Percentiles rank a stretch among this genome's conserved stretches.
Evolutionary conservation across 2,329 filamentous ascomycete genomes (phyloP).

Genomic region (Colletotrichum magnum): DNA sequence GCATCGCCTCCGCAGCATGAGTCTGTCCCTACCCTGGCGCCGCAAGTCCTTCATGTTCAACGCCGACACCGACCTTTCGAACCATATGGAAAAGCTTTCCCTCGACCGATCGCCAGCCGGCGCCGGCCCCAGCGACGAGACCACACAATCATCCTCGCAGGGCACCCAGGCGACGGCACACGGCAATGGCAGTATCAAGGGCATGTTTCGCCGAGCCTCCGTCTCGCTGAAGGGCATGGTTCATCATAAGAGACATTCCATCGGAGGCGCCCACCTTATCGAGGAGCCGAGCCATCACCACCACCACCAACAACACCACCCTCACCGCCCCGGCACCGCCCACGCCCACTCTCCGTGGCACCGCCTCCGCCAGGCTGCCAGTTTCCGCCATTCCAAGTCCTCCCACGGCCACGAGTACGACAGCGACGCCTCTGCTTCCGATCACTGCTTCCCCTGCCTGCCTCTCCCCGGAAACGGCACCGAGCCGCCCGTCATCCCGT

Average conservation of each 20-base stretch:
- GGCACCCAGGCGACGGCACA: conserved; percentile 44
- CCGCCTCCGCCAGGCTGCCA: conserved; percentile 65
- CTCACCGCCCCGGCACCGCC: conserved; percentile 54
- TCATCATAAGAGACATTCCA: conserved; percentile 58
- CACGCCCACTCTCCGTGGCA: conserved; percentile 66
- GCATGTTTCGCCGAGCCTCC: conserved; percentile 69
- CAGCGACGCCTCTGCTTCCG: conserved; percentile 48
- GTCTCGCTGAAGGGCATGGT: conserved; percentile 68
- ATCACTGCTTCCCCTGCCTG: conserved; percentile 42
- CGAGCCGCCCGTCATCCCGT: conserved; percentile 73
- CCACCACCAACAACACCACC: conserved; percentile 36
- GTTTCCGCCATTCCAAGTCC: conserved; percentile 63
- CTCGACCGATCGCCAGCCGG: conserved; percentile 43
- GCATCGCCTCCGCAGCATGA: conserved; percentile 63
- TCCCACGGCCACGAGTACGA: conserved; percentile 58
- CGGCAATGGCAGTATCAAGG: conserved; percentile 58
- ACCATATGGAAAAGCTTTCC: conserved; percentile 51
- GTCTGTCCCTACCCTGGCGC: conserved; percentile 65
- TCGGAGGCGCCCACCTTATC: conserved; percentile 50
- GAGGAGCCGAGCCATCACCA: conserved; percentile 42
- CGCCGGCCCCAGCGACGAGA: conserved; percentile 46
- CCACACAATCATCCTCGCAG: conserved; percentile 47
- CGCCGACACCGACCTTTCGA: conserved; percentile 51
- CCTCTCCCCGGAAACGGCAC: conserved; percentile 64
- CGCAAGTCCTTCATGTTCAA: conserved; percentile 59